Conservation (phyloP, 805 yeast genomes). For the Lipomyces chichibuensis region DNA sequence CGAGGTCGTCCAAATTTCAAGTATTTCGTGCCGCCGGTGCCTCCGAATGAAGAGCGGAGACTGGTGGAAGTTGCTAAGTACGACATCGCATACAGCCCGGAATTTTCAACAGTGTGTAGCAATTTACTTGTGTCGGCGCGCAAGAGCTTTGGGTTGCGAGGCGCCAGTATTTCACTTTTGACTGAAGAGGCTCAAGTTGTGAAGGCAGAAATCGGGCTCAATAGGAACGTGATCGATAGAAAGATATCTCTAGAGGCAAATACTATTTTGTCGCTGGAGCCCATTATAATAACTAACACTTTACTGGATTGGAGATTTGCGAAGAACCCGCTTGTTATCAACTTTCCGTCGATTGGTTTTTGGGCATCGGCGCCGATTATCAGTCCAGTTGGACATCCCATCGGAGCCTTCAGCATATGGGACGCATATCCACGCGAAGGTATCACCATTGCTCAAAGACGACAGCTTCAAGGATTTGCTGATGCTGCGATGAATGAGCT, state of each 20-base stretch:
- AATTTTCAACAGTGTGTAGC: not conserved
- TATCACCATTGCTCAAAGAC: slow-evolving; percentile 4
- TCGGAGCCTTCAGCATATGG: slow-evolving; percentile 30
- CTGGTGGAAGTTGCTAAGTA: slow-evolving; percentile 22
- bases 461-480: slow-evolving; percentile 19
- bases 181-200: slow-evolving; percentile 54
- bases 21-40: slow-evolving; percentile 25
- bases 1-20: slow-evolving; percentile 1
- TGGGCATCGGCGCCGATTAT: slow-evolving; percentile 64
- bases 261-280: slow-evolving; percentile 60
- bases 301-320: slow-evolving; percentile 70
- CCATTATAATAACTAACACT: slow-evolving; percentile 62
- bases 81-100: slow-evolving; percentile 7
- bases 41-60: slow-evolving; percentile 16
- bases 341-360: slow-evolving; percentile 61
- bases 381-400: slow-evolving; percentile 11
- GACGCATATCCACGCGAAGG: slow-evolving; percentile 17
- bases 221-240: slow-evolving; percentile 57
- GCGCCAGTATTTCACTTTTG: slow-evolving; percentile 54
- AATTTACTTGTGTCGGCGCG: slow-evolving; percentile 15
- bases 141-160: slow-evolving; percentile 13
- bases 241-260: slow-evolving; percentile 68
- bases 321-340: slow-evolving; percentile 64
- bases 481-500: slow-evolving; percentile 6
- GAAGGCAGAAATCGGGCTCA: slow-evolving; percentile 54